phyloP scores from a whole-genome alignment of 2,329 filamentous ascomycete genomes.

The Diaporthe ampelina region DNA sequence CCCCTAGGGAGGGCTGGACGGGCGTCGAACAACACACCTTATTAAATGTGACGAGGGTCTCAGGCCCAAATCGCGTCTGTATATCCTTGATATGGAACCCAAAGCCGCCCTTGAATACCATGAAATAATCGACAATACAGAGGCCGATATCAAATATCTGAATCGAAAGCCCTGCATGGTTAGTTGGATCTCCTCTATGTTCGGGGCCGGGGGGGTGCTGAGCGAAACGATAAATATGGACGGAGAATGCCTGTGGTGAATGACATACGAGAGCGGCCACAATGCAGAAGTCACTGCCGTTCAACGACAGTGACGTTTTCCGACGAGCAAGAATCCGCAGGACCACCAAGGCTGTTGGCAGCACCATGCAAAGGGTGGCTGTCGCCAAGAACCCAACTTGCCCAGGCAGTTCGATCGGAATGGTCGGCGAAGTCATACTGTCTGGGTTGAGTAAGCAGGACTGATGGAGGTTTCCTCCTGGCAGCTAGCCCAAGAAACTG shows the following conservation, averaged over 20 bases:
- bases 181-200: background rate
- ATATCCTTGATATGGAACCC: conserved; percentile 6
- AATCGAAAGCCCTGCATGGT: background rate
- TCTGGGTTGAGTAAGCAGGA: background rate
- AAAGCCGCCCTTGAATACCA: conserved; percentile 9
- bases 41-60: conserved; percentile 3
- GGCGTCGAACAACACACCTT: background rate
- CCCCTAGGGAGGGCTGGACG: background rate
- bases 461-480: background rate
- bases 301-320: conserved; percentile 11
- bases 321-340: conserved; percentile 8
- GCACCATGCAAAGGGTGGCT: conserved; percentile 9
- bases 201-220: too few relatives aligned
- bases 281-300: conserved; percentile 18
- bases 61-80: background rate
- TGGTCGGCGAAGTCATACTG: conserved; percentile 8
- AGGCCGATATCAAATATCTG: conserved; percentile 8
- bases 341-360: conserved; percentile 8
- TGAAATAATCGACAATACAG: conserved; percentile 14
- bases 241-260: background rate
- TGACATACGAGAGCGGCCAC: conserved; percentile 5
- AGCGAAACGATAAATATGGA: background rate
- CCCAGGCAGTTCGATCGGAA: conserved; percentile 14
- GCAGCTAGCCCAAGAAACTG: background rate
- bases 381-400: conserved; percentile 12